phyloP scores from a whole-genome alignment of 129 eudicot species.

The Artemisia argyi region DNA sequence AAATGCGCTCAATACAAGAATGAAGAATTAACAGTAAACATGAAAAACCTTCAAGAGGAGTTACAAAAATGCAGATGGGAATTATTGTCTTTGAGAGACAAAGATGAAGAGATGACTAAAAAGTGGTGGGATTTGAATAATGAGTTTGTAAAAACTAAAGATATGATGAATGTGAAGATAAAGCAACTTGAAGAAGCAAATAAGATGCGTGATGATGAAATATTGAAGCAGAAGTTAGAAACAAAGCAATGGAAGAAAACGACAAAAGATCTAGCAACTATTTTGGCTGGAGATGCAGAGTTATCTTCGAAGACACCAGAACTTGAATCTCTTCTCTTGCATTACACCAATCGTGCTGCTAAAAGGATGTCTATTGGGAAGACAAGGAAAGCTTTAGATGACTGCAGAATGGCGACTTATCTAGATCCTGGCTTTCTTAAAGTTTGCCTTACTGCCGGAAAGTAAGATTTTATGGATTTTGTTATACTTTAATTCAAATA shows the following conservation, averaged over 20 bases:
- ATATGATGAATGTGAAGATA: slow-evolving; percentile 40
- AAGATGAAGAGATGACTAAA: slow-evolving; percentile 41
- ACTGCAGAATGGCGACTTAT: slow-evolving; percentile 31
- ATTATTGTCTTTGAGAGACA: slow-evolving; percentile 25
- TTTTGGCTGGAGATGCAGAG: slow-evolving; percentile 57
- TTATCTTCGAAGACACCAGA: slow-evolving; percentile 30
- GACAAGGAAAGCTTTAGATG: slow-evolving; percentile 34
- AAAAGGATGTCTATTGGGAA: slow-evolving; percentile 32
- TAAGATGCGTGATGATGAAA: slow-evolving; percentile 48
- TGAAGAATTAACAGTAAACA: slow-evolving; percentile 14
- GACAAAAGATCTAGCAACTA: slow-evolving; percentile 74
- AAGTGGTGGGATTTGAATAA: slow-evolving; percentile 32
- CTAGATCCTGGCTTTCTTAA: slow-evolving; percentile 36
- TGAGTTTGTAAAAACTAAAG: slow-evolving; percentile 47
- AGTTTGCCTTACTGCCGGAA: slow-evolving; percentile 28
- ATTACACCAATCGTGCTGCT: slow-evolving; percentile 34
- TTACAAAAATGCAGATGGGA: slow-evolving; percentile 25
- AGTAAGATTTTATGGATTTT: slow-evolving; percentile 29
- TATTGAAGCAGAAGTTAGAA: slow-evolving; percentile 52
- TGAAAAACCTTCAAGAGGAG: slow-evolving; percentile 26
- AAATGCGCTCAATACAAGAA: slow-evolving; percentile 11
- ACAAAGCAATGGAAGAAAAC: slow-evolving; percentile 89
- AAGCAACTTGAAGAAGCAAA: slow-evolving; percentile 52
- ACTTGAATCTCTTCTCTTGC: slow-evolving; percentile 31
- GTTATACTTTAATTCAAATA: not conserved